Evolutionary conservation across 2,329 filamentous ascomycete species (phyloP).

Genomic region (Cladosporium colombiae): DNA sequence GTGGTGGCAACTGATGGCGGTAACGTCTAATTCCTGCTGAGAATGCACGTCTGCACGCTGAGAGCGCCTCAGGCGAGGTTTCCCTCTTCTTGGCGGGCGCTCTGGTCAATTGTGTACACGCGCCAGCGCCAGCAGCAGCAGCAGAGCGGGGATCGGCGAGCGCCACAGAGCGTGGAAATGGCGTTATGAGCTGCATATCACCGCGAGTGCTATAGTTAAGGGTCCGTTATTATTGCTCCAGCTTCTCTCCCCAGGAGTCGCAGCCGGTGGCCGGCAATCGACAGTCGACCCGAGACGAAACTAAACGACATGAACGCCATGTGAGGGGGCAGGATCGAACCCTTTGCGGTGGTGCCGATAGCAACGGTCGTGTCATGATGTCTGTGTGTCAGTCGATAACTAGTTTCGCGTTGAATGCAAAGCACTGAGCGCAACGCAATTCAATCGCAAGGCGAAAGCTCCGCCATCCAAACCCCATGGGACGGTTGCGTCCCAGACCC

Average conservation of each 20-base stretch:
- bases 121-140: too few species aligned
- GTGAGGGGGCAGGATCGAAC: neutral
- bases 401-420: neutral
- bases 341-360: neutral
- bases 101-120: neutral
- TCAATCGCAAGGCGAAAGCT: neutral
- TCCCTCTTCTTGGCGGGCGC: neutral
- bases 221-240: neutral
- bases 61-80: neutral
- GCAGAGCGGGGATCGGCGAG: conserved; percentile 5
- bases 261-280: neutral
- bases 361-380: neutral
- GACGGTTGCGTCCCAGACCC: conserved; percentile 9
- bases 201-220: neutral
- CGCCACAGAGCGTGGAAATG: conserved; percentile 9
- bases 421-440: too few species aligned
- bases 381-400: neutral
- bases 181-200: conserved; percentile 11
- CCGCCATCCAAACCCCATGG: conserved; percentile 6
- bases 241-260: neutral
- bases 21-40: neutral
- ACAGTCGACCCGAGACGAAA: neutral
- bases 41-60: neutral
- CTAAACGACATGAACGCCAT: neutral
- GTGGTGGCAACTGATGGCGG: neutral